Base-by-base conservation (phyloP, 1,284 basidiomycete genomes). In the Leccinum fallax region DNA sequence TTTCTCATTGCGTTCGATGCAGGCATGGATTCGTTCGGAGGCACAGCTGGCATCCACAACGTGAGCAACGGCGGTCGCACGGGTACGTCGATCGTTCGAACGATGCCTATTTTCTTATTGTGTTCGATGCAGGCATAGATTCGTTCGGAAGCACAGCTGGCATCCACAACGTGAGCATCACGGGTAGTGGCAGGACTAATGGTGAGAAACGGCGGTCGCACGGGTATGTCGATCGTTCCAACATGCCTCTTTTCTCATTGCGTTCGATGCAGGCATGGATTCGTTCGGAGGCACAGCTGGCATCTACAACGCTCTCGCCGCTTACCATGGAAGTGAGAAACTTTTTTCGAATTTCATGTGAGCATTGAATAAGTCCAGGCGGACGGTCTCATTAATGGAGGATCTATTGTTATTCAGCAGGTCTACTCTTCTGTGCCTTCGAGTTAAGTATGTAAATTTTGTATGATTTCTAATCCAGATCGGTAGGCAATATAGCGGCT, bases 331-430 rank as follows among this genome's bases (percentile, higher is more conserved):
- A 66, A 24, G 11, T 3, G 26, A 34, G 32, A 34, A 13, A 34
- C 32, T 34, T 34, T 34, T 34, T 34, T 34, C 15, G 16, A 36
- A 61, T 59, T 40, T 84, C 83, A 72, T 85, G 70, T 78, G 60
- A 89, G 90, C 67, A 78, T 90, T 63, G 77, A 80, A 57, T 84
- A 81, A 62, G 79, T 85, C 0, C 88, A 89, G 67, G 77, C 81
- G 10, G 85, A 89, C 66, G 76, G 79, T 1, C 77, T 81, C 1
- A 74, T 87, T 5, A 71, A 84, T 46, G 85, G 84, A 5, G 69
- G 76, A 46, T 77, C 1, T 90, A 80, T 64, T 26, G 24, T 26
- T 26, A 26, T 26, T 26, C 2, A 8, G 28, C 28, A 7, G 28
- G 28, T 30, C 28, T 8, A 30, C 28, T 30, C 28, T 32, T 11